Evolutionary conservation across 352 stramenopile genomes (phyloP), one percentile per base, ranked within the genome.

Genomic region (Phytopythium kandeliae): DNA sequence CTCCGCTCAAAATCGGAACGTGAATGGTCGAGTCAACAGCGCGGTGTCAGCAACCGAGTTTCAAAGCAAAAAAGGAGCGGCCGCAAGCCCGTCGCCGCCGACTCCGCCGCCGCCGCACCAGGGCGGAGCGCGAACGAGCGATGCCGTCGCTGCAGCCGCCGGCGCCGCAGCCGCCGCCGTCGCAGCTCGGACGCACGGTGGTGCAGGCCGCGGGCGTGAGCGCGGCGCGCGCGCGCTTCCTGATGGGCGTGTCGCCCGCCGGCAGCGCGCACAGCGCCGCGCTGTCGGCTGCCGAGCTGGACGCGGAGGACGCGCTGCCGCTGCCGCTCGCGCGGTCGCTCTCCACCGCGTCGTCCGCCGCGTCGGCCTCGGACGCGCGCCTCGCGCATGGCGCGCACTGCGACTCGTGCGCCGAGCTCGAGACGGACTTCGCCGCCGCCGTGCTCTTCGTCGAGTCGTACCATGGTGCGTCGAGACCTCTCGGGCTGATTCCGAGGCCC

Each of bases 371-470:
- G 10, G 24, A 6, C 22, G 9, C 22, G 21, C 40, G 40, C 40
- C 66, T 67, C 53, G 61, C 58, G 5, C 61, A 67, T 37, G 63
- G 57, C 13, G 47, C 33, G 19, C 47, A 53, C 47, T 83, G 72
- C 41, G 62, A 82, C 25, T 79, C 72, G 21, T 83, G 67, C 46
- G 57, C 59, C 8, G 73, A 83, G 26, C 46, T 93, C 16, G 79
- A 93, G 60, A 71, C 65, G 38, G 78, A 90, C 50, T 93, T 93
- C 41, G 71, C 72, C 1, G 77, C 65, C 7, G 82, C 77, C 10
- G 75, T 91, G 30, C 66, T 86, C 37, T 93, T 93, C 55, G 74
- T 93, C 12, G 77, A 93, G 64, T 78, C 73, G 35, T 93, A 93
- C 45, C 78, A 84, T 26, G 79, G 24, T 42, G 15, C 9, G 8